A percentile compares a stretch with the other conserved stretches of the same genome.
These are phyloP conservation scores for Diutina neorugosa DNA, from an alignment of 1,139 yeast species.

Conservation along the genomic window DNA sequence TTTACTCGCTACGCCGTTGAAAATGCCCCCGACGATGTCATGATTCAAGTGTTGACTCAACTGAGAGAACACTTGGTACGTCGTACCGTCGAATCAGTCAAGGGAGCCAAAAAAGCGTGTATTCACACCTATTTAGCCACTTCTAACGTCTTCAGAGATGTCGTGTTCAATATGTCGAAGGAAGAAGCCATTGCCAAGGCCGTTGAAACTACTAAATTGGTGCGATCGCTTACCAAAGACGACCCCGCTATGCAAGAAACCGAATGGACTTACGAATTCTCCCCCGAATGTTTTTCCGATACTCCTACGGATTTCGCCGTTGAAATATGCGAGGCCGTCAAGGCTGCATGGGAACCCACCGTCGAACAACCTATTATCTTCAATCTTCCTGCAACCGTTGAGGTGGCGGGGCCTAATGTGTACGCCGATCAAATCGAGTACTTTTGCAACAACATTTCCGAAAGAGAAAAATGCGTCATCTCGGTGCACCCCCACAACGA, in stretches of 20 bases:
- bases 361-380: conserved; percentile 78
- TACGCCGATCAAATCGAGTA: conserved; percentile 96
- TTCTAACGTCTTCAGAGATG: conserved; percentile 81
- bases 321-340: conserved; percentile 89
- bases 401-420: conserved; percentile 85
- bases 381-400: conserved; percentile 98
- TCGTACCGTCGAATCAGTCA: conserved; percentile 79
- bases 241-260: conserved; percentile 47
- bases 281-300: conserved; percentile 92
- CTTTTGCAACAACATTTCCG: conserved; percentile 62
- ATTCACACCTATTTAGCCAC: conserved; percentile 89
- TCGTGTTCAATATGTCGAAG: conserved; percentile 77
- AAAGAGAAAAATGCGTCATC: conserved; percentile 77
- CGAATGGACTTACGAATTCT: conserved; percentile 82
- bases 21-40: conserved; percentile 85
- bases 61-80: conserved; percentile 82
- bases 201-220: conserved; percentile 69
- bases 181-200: conserved; percentile 75
- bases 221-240: conserved; percentile 78
- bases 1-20: conserved; percentile 90
- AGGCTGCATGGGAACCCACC: conserved; percentile 84
- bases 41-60: conserved; percentile 84
- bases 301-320: conserved; percentile 77
- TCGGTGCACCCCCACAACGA: conserved; percentile 95
- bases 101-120: conserved; percentile 84